Base-by-base conservation (phyloP, 441 rosid genomes). In the Aleurites moluccanus region DNA sequence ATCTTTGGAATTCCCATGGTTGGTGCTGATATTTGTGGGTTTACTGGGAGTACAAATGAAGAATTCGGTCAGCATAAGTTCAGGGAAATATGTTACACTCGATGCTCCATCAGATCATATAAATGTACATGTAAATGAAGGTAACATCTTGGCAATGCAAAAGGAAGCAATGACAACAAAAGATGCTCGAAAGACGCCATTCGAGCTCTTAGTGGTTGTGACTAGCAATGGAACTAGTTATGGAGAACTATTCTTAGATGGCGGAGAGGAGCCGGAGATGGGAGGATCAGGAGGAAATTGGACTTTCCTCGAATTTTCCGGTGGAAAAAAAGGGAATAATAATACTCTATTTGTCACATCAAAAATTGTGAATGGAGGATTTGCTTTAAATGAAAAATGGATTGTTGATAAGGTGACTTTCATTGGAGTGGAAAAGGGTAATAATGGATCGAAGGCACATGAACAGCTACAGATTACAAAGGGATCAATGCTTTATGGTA, bases 1-100 rank as follows among this genome's bases (percentile, higher is more conserved):
- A 78, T 92, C 62, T 88, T 91, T 72, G 97, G 94, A 44, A 83
- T 92, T 62, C 96, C 96, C n/a, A 92, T 89, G 92, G 91, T 92
- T 33, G 97, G 94, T 66, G 96, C 94, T 61, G 97, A 90, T 76
- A 92, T 92, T 9, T 92, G 97, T 57, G 92, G 97, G 10, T 92
- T 89, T 77, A 20, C 68, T 8, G 18, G 75, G 35, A 45, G 88
- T 70, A 91, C 97, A 6, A 88, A 84, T 0, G 96, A 92, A 77
- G 96, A 92, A 78, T 60, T 81, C 85, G 66, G 75, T 85, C 6
- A 73, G 59, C 10, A 73, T 76, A 30, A 38, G 49, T 10, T 56
- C 84, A 0, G 92, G 94, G 10, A 82, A 67, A 75, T 50, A 70
- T 25, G 69, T 82, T 6, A 86, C 64, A 2, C 89, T 92, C 8